Percentiles rank a stretch among this genome's conserved stretches.
These are phyloP conservation scores for Trypanosoma cruzi DNA, from an alignment of 208 protist genomes.

Conservation along the genomic window DNA sequence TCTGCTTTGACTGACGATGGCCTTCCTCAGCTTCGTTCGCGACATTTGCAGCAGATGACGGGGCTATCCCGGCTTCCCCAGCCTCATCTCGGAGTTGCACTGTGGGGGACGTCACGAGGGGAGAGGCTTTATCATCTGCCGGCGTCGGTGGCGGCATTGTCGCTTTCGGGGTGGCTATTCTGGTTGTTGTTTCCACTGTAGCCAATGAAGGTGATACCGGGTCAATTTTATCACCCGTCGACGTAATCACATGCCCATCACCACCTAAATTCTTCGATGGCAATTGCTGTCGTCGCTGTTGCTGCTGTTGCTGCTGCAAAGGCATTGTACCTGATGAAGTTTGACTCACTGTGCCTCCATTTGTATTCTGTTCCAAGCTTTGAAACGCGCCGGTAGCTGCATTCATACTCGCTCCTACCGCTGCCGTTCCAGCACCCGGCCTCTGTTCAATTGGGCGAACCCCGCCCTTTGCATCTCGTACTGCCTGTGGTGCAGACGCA, in stretches of 20 bases:
- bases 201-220: slow-evolving; percentile 2
- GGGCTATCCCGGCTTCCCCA: slow-evolving; percentile 23
- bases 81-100: slow-evolving; percentile 25
- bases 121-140: slow-evolving; percentile 14
- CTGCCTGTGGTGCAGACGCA: neutral
- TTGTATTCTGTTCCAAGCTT: neutral
- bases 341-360: neutral
- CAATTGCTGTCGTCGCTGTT: neutral
- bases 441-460: neutral
- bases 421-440: neutral
- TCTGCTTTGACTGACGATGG: neutral
- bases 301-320: slow-evolving; percentile 10
- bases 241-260: neutral
- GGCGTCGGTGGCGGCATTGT: slow-evolving; percentile 11
- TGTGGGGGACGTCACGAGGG: slow-evolving; percentile 24
- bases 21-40: slow-evolving; percentile 14
- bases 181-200: slow-evolving; percentile 1
- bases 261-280: neutral
- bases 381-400: neutral
- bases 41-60: neutral
- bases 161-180: neutral
- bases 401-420: neutral
- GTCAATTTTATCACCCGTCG: neutral
- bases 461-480: slow-evolving; percentile 4
- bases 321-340: neutral